Percentiles rank a stretch among this genome's conserved stretches.
Conservation (phyloP, 768 basidiomycete species). For the Russula olivacea region DNA sequence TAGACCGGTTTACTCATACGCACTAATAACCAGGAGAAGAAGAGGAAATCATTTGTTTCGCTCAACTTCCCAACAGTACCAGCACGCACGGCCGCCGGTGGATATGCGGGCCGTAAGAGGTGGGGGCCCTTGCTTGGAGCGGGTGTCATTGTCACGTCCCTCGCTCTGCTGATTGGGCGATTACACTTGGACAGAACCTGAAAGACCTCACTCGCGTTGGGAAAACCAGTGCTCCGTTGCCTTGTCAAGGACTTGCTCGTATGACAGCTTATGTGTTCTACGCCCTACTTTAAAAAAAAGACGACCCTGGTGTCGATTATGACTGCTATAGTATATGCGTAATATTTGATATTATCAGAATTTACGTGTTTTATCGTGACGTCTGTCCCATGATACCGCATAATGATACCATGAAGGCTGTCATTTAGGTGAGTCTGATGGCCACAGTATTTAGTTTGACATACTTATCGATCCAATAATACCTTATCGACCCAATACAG, state of each 20-base stretch:
- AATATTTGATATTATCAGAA: background rate
- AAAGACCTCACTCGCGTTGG: background rate
- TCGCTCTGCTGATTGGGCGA: slow-evolving; percentile 6
- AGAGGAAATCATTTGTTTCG: slow-evolving; percentile 28
- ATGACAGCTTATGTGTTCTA: background rate
- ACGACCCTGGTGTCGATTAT: too few relatives aligned
- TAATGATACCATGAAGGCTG: too few relatives aligned
- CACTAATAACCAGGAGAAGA: slow-evolving; percentile 23
- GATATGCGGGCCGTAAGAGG: slow-evolving; percentile 18
- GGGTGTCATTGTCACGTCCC: slow-evolving; percentile 36
- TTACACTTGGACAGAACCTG: background rate
- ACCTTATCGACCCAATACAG: background rate
- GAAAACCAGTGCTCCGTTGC: background rate
- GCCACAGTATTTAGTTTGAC: background rate
- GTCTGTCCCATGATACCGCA: too few relatives aligned
- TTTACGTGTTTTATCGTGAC: background rate
- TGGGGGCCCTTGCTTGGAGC: slow-evolving; percentile 35
- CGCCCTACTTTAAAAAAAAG: background rate
- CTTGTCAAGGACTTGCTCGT: background rate
- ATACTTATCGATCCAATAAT: background rate
- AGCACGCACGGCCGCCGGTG: slow-evolving; percentile 34
- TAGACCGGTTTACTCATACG: background rate
- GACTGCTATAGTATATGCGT: background rate
- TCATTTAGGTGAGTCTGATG: background rate
- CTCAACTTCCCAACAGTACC: slow-evolving; percentile 36